phyloP scores from a whole-genome alignment of 78 protist species.

The Trichosphaerium sp. region DNA sequence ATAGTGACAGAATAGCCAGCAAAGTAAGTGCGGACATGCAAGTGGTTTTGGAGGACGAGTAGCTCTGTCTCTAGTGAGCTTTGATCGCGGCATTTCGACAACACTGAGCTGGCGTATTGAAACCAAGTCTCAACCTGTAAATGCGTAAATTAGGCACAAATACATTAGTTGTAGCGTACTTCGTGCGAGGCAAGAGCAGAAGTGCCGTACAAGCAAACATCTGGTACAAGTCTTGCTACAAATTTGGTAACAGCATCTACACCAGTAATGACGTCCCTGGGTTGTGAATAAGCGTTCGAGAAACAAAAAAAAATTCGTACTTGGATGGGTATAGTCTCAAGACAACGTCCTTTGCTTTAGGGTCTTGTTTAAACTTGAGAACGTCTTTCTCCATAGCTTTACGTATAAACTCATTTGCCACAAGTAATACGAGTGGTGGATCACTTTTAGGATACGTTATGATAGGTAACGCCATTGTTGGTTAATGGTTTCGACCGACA shows the following conservation, averaged over 20 bases:
- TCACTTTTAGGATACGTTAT: too few species aligned
- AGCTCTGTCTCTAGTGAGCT: neutral
- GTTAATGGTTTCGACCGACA: too few species aligned
- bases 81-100: neutral
- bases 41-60: neutral
- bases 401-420: too few species aligned
- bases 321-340: too few species aligned
- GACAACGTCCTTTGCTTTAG: too few species aligned
- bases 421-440: too few species aligned
- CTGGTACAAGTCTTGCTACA: neutral
- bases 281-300: too few species aligned
- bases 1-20: neutral
- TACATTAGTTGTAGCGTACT: neutral
- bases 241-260: neutral
- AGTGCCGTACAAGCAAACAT: neutral
- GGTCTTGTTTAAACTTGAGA: too few species aligned
- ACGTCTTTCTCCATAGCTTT: too few species aligned
- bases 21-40: neutral
- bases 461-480: too few species aligned
- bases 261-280: neutral
- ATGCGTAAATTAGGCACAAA: neutral
- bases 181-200: slow-evolving; percentile 6
- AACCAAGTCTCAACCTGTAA: neutral
- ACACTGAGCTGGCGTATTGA: neutral
- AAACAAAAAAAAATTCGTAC: too few species aligned